These are phyloP conservation scores for Gymnopilus junonius DNA, from an alignment of 768 basidiomycete species.

Conservation along the genomic window DNA sequence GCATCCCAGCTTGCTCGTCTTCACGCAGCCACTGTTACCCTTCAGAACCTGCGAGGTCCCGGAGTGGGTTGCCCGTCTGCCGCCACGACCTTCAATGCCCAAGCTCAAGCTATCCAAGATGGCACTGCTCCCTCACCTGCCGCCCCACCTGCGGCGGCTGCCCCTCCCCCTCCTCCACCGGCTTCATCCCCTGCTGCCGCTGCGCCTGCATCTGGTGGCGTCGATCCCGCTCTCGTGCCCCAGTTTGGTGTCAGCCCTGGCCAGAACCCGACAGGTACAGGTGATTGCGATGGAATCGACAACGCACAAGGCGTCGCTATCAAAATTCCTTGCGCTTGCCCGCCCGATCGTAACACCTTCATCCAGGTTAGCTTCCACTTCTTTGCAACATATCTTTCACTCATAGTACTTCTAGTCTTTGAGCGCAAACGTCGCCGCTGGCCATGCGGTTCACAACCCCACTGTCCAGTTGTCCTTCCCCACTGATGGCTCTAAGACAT, in stretches of 20 bases:
- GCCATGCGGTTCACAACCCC: conserved; percentile 67
- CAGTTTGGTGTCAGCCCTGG: conserved; percentile 59
- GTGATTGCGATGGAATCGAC: conserved; percentile 70
- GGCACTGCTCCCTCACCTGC: conserved; percentile 25
- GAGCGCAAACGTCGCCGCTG: conserved; percentile 61
- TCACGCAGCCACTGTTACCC: conserved; percentile 60
- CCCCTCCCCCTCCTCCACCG: too few relatives aligned
- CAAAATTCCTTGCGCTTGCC: conserved; percentile 60
- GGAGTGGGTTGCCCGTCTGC: conserved; percentile 72
- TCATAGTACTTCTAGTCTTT: conserved; percentile 36
- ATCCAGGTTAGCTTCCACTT: conserved; percentile 12
- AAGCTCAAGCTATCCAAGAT: conserved; percentile 40
- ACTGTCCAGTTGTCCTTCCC: conserved; percentile 63
- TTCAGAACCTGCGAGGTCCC: conserved; percentile 75
- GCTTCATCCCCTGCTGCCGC: conserved; percentile 15
- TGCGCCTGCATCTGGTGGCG: conserved; percentile 37
- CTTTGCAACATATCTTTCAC: not conserved
- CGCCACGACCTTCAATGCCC: conserved; percentile 62
- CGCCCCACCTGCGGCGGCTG: conserved; percentile 32
- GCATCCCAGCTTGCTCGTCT: conserved; percentile 59
- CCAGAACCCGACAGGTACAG: conserved; percentile 68
- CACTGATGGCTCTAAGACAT: conserved; percentile 56
- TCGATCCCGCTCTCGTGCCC: conserved; percentile 60
- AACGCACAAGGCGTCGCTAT: conserved; percentile 58
- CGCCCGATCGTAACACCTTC: conserved; percentile 20